Evolutionary conservation across 192 early-diverging fungal genomes (phyloP).

Genomic region (Backusella circina): DNA sequence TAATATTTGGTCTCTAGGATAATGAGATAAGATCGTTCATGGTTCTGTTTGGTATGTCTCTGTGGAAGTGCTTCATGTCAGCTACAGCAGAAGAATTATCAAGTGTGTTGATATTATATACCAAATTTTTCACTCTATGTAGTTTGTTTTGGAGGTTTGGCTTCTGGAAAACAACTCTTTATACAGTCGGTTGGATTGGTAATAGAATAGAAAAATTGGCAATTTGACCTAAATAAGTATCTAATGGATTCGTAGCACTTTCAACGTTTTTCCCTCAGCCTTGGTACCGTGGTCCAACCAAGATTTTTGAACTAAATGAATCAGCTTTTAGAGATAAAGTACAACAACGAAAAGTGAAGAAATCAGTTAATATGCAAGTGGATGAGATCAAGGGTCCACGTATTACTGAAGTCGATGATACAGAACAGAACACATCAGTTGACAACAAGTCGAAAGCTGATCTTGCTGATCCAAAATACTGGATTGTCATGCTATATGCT

Average conservation of each 20-base stretch:
- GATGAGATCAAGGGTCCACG: constrained; percentile 17
- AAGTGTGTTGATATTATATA: constrained; percentile 41
- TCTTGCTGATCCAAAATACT: constrained; percentile 38
- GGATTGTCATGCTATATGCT: constrained; percentile 49
- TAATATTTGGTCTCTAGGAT: background rate
- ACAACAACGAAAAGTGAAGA: background rate
- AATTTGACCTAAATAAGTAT: background rate
- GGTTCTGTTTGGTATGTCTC: constrained; percentile 5
- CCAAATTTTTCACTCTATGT: constrained; percentile 40
- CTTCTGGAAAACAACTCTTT: constrained; percentile 35
- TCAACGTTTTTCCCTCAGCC: constrained; percentile 47
- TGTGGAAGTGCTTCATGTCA: constrained; percentile 32
- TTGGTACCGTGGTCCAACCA: constrained; percentile 47
- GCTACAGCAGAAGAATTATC: constrained; percentile 47
- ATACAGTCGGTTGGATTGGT: constrained; percentile 38
- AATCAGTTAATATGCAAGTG: background rate
- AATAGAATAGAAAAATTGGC: background rate
- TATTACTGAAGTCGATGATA: constrained; percentile 23
- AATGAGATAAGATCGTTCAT: constrained; percentile 15
- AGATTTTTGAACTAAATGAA: constrained; percentile 37
- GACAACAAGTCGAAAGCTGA: background rate
- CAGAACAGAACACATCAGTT: constrained; percentile 7
- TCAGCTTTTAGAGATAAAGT: constrained; percentile 24
- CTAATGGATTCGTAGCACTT: constrained; percentile 8
- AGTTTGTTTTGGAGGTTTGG: constrained; percentile 37